These are phyloP conservation scores for Ustilago shanxiensis DNA, from an alignment of 1,284 basidiomycete species.

Conservation along the genomic window DNA sequence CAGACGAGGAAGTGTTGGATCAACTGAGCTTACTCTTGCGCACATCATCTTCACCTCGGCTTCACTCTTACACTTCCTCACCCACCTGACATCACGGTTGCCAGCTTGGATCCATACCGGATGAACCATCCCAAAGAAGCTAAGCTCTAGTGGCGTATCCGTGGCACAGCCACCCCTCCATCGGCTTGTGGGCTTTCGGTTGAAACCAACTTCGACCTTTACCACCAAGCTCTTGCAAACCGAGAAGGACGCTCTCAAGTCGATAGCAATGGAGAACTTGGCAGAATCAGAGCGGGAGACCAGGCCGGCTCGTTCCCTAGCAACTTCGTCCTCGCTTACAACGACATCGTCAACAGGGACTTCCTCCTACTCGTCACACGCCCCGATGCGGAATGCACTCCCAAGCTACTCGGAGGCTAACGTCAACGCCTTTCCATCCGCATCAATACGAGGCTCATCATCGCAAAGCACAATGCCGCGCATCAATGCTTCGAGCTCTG, in stretches of 20 bases:
- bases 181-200: not conserved
- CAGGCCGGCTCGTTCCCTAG: not conserved
- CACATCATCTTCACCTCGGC: constrained; percentile 5
- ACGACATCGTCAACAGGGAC: not conserved
- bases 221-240: not conserved
- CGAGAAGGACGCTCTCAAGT: not conserved
- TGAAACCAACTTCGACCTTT: not conserved
- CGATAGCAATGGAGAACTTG: constrained; percentile 10
- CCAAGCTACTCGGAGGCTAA: constrained; percentile 36
- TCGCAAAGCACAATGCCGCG: not conserved
- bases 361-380: constrained; percentile 4
- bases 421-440: not conserved
- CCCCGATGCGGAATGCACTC: constrained; percentile 9
- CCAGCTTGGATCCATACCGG: not conserved
- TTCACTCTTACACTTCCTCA: not conserved
- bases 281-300: not conserved
- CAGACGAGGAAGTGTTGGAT: not conserved
- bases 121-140: not conserved
- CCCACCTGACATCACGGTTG: not conserved
- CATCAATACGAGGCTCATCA: not conserved
- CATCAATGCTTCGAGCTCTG: not conserved
- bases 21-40: not conserved
- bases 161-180: constrained; percentile 3
- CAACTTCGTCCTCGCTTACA: not conserved
- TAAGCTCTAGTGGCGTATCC: not conserved